phyloP scores from a whole-genome alignment of 2,329 filamentous ascomycete species.

The Albophoma yamanashiensis region DNA sequence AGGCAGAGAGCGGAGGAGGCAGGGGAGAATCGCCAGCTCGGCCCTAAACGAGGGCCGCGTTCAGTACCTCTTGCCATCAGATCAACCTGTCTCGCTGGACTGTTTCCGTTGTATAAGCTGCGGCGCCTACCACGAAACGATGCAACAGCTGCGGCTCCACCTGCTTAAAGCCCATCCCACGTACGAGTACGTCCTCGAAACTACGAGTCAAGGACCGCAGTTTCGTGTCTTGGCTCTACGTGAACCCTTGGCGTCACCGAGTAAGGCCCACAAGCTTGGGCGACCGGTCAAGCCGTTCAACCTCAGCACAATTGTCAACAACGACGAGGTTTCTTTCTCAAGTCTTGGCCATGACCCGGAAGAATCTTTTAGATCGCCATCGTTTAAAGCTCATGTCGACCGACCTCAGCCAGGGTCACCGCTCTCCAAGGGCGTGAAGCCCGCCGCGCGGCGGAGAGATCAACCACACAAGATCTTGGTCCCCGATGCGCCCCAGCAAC shows the following conservation, averaged over 20 bases:
- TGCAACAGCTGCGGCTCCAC: slow-evolving; percentile 38
- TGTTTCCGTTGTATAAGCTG: slow-evolving; percentile 41
- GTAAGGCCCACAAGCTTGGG: slow-evolving; percentile 30
- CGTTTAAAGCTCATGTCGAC: slow-evolving; percentile 8
- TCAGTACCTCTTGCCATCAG: slow-evolving; percentile 31
- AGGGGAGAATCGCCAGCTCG: slow-evolving; percentile 13
- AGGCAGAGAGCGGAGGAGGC: slow-evolving; percentile 37
- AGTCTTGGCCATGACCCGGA: slow-evolving; percentile 26
- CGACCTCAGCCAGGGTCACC: slow-evolving; percentile 15
- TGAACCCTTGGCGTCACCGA: slow-evolving; percentile 16
- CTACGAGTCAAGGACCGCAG: slow-evolving; percentile 23
- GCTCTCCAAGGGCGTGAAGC: slow-evolving; percentile 5
- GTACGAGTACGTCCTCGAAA: slow-evolving; percentile 30
- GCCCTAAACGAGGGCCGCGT: slow-evolving; percentile 29
- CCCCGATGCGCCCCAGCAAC: slow-evolving; percentile 37
- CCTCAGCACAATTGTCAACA: slow-evolving; percentile 30
- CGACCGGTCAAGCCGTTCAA: slow-evolving; percentile 32
- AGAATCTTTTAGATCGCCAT: slow-evolving; percentile 13
- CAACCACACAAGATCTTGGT: slow-evolving; percentile 26
- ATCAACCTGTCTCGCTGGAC: slow-evolving; percentile 34
- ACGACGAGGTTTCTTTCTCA: slow-evolving; percentile 35
- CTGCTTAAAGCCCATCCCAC: slow-evolving; percentile 32
- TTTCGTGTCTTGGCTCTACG: slow-evolving; percentile 26
- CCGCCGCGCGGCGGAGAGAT: slow-evolving; percentile 4
- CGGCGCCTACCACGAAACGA: slow-evolving; percentile 32